Evolutionary conservation across 2,329 filamentous ascomycete genomes (phyloP).

Genomic region (Colletotrichum sp.): DNA sequence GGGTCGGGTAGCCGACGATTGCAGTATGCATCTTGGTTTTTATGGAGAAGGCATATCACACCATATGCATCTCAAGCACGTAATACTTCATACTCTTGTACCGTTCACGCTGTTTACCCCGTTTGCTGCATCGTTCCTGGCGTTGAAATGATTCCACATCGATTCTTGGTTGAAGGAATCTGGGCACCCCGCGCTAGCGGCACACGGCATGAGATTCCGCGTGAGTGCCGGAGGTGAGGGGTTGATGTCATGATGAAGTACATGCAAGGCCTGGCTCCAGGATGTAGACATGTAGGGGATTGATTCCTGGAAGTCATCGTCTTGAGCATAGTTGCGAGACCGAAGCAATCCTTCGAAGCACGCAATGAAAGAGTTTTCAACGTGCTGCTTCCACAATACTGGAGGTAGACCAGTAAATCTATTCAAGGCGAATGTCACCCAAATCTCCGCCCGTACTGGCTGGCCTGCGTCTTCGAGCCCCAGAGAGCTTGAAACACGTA

Average conservation of each 20-base stretch:
- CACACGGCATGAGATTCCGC: neutral
- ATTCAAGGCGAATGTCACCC: neutral
- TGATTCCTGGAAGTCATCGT: neutral
- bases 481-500: neutral
- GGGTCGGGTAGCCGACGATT: neutral
- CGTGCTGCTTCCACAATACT: neutral
- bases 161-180: neutral
- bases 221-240: neutral
- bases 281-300: neutral
- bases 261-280: neutral
- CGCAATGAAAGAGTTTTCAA: neutral
- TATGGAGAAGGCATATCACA: neutral
- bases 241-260: neutral
- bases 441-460: neutral
- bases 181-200: neutral
- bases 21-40: neutral
- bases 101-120: neutral
- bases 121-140: neutral
- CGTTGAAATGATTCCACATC: neutral
- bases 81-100: neutral
- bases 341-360: neutral
- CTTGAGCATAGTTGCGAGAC: neutral
- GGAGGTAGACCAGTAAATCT: neutral
- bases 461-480: neutral
- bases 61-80: slow-evolving; percentile 1